Base-by-base conservation (phyloP, 2,329 filamentous ascomycete genomes). In the Epichloe festucae region DNA sequence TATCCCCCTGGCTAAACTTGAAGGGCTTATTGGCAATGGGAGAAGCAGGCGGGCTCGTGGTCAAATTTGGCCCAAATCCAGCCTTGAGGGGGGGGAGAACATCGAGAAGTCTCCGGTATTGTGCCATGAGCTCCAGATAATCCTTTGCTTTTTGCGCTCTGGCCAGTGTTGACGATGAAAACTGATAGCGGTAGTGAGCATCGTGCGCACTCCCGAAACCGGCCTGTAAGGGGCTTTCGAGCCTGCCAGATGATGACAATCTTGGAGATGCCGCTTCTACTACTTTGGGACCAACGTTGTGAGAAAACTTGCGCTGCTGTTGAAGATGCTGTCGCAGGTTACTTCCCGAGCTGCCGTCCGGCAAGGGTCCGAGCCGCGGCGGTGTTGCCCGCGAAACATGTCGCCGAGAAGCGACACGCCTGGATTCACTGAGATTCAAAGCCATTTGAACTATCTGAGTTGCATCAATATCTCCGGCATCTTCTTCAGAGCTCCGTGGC, bases 371-470 rank as follows among this genome's bases (percentile, higher is more conserved):
- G 50, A 76, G 70, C 41, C 69, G 72, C 46, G 72, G 78, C 34
- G 69, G 78, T 38, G 70, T 71, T 51, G 65, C 77, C 62, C 63
- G 79, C 51, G 62, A 79, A 58, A 67, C 76, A 65, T 64, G 81
- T 66, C 71, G 77, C 67, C 73, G 78, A 65, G 70, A 80, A 55
- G 73, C 86, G 68, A 75, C 76, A 62, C 81, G 80, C 57, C 82
- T 80, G 61, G 84, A 87, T 66, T 96, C 89, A 70, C 87, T 95
- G 48, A 97, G 69, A 57, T 85, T 93, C 59, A 97, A 70, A 1
- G 91, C 91, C 78, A 97, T 87, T 61, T 89, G 89, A 42, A 97
- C 89, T 56, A 97, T 94, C 66, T 95, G 87, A 4, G 85, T 81
- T 7, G 90, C 85, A 61, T 96, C 90, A 54, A 85, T 76, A 59